Percentiles rank a stretch among this genome's conserved stretches.
These are phyloP conservation scores for Aegle marmelos DNA, from an alignment of 345 rosid genomes.

Conservation along the genomic window DNA sequence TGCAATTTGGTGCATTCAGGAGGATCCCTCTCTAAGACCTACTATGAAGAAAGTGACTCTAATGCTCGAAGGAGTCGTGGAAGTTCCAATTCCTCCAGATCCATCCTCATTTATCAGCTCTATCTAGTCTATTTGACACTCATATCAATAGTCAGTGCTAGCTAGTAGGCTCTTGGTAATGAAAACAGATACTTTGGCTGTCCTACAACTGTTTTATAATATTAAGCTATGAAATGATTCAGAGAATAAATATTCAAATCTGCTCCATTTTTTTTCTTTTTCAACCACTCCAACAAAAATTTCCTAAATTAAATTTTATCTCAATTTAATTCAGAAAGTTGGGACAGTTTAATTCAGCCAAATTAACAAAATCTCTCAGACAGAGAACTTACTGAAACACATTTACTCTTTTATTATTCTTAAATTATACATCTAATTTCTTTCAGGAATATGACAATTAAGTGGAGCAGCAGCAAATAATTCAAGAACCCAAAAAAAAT, in stretches of 20 bases:
- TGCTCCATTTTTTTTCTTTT: no score
- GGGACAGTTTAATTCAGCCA: neutral
- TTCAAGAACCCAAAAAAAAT: no score
- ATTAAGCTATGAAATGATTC: no score
- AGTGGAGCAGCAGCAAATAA: no score
- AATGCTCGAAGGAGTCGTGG: conserved; percentile 34
- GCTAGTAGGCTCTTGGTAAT: neutral
- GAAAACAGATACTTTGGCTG: neutral
- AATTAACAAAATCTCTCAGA: neutral
- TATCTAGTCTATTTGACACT: neutral
- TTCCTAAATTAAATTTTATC: neutral
- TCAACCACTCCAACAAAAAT: no score
- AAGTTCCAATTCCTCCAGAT: conserved; percentile 30
- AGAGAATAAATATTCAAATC: no score
- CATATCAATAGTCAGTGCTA: neutral
- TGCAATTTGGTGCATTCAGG: conserved; percentile 61
- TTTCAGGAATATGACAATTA: no score
- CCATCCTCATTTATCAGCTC: conserved; percentile 24
- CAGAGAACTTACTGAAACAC: no score
- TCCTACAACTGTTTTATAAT: no score
- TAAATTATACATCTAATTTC: neutral
- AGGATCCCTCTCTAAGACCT: conserved; percentile 45
- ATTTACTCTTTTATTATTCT: neutral
- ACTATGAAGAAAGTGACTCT: conserved; percentile 41
- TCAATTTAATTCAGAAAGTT: neutral